Base-by-base conservation (phyloP, 2,329 filamentous ascomycete genomes). In the Calonectria hawksworthii region DNA sequence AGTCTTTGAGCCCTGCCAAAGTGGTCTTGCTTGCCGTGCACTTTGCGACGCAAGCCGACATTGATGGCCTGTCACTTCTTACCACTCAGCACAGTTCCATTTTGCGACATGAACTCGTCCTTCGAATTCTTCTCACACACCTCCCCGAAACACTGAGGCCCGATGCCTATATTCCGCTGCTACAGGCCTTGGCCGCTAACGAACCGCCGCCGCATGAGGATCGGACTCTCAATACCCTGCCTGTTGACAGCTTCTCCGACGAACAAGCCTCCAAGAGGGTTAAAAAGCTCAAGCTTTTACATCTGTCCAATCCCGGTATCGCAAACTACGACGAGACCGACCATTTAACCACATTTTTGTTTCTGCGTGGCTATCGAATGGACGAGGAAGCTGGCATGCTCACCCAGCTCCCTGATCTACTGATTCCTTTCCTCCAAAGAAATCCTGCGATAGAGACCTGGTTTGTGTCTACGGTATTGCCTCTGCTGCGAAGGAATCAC, bases 121-220 rank as follows among this genome's bases (percentile, higher is more conserved):
- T 97, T 73, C 92, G 93, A 56, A 92, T 97, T 68, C 86, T 98
- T 28, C 89, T 98, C 59, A 95, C 93, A 26, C 95, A 93, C 82
- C 88, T 98, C 1, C 95, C 95, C 32, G 94, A 96, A 84, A 93
- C 90, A 54, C 82, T 92, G 7, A 90, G 90, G 7, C 92, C 95
- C 7, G 85, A 85, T n/a, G 83, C 87, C 59, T 96, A 96, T 82
- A 86, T 91, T 23, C 86, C 86, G 18, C 90, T 95, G 67, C 81
- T 96, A 23, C 84, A 90, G 78, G 89, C 92, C 68, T 85, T 96
- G 74, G 88, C 87, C 51, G 85, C 86, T 6, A 87, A 86, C 67
- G 84, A 88, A 26, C 86, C 90, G 51, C 83, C 86, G 18, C 83
- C 86, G 23, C 80, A 83, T 34, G 83, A 86, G 28, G 79, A 86